Percentiles rank a stretch among this genome's conserved stretches.
phyloP scores from a whole-genome alignment of 495 filamentous ascomycete genomes.

The Penicillium flavigenum region DNA sequence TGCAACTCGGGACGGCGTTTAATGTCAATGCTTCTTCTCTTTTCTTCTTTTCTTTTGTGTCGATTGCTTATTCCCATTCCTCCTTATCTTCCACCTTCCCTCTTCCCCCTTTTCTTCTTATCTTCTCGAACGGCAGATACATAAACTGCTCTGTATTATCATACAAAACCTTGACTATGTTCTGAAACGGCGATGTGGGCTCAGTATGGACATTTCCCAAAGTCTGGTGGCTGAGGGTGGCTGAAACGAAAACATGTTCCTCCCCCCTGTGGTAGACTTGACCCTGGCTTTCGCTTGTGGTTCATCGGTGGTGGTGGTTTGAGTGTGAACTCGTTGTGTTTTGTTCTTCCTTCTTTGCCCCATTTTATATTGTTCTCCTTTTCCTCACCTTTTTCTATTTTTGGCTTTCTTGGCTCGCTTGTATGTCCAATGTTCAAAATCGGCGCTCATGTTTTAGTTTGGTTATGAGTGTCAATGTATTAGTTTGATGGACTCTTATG shows the following conservation, averaged over 20 bases:
- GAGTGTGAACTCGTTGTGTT: not conserved
- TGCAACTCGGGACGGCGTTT: slow-evolving; percentile 38
- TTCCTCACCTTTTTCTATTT: not conserved
- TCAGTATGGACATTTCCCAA: slow-evolving; percentile 6
- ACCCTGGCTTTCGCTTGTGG: slow-evolving; percentile 5
- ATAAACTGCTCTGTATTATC: slow-evolving; percentile 34
- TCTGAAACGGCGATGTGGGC: slow-evolving; percentile 1
- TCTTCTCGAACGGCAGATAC: slow-evolving; percentile 18
- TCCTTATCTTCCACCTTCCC: slow-evolving; percentile 16
- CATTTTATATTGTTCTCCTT: slow-evolving; percentile 4
- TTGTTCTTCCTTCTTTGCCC: not conserved
- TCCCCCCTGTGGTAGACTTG: not conserved
- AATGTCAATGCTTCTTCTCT: slow-evolving; percentile 15
- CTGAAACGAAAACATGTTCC: not conserved
- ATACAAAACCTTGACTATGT: slow-evolving; percentile 22
- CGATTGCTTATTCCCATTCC: slow-evolving; percentile 4
- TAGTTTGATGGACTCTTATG: slow-evolving; percentile 9
- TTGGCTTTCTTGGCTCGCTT: slow-evolving; percentile 1
- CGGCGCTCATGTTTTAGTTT: slow-evolving; percentile 2
- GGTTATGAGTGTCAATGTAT: slow-evolving; percentile 15
- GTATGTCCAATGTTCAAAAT: slow-evolving; percentile 7
- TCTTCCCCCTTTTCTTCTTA: slow-evolving; percentile 16
- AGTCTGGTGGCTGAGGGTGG: not conserved
- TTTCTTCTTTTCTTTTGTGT: slow-evolving; percentile 14
- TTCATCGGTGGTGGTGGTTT: slow-evolving; percentile 2